Evolutionary conservation across 768 basidiomycete genomes (phyloP).

Genomic region (Tylopilus balloui): DNA sequence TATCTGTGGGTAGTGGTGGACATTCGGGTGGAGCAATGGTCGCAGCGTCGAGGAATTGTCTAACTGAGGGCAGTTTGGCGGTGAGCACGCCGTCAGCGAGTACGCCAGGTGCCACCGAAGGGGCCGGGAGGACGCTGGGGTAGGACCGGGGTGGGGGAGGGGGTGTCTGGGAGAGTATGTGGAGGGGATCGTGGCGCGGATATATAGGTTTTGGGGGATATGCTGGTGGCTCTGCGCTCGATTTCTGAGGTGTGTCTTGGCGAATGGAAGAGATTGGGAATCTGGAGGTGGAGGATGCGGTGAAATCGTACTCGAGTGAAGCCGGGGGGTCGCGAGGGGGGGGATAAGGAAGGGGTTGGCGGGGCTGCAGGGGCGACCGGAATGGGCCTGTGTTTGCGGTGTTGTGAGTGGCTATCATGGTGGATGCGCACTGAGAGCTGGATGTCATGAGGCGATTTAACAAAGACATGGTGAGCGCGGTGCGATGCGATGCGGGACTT

Average conservation of each 20-base stretch:
- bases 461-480: background rate
- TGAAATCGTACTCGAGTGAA: constrained; percentile 23
- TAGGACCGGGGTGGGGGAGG: constrained; percentile 19
- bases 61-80: constrained; percentile 45
- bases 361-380: constrained; percentile 17
- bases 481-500: background rate
- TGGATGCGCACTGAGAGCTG: constrained; percentile 12
- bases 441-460: constrained; percentile 13
- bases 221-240: constrained; percentile 18
- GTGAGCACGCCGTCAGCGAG: constrained; percentile 41
- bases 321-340: constrained; percentile 9
- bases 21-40: constrained; percentile 37
- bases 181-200: constrained; percentile 32
- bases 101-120: constrained; percentile 33
- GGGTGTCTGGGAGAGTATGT: constrained; percentile 23
- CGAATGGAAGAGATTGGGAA: constrained; percentile 40
- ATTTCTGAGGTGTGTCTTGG: constrained; percentile 22
- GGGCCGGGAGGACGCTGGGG: constrained; percentile 19
- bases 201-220: constrained; percentile 25
- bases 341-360: constrained; percentile 13
- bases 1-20: constrained; percentile 38
- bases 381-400: background rate
- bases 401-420: constrained; percentile 15
- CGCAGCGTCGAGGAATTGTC: constrained; percentile 42
- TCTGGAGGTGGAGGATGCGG: constrained; percentile 19